Percentiles rank a stretch among this genome's conserved stretches.
These are phyloP conservation scores for Fusarium longipes DNA, from an alignment of 2,329 filamentous ascomycete genomes.

Conservation along the genomic window DNA sequence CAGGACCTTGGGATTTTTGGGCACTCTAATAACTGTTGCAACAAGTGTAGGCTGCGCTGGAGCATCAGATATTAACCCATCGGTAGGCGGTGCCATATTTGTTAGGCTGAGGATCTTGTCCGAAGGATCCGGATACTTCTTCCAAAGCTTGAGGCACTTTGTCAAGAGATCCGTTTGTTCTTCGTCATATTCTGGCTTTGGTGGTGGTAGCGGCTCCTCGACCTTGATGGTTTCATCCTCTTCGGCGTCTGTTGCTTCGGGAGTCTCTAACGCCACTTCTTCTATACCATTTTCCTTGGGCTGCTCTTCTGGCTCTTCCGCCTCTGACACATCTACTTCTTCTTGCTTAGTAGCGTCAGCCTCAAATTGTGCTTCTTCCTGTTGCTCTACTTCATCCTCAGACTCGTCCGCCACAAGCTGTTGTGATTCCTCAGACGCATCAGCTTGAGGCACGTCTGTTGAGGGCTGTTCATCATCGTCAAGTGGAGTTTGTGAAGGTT, in stretches of 20 bases:
- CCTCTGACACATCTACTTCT: background rate
- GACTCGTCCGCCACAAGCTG: constrained; percentile 40
- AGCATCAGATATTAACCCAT: constrained; percentile 65
- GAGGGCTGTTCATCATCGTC: constrained; percentile 46
- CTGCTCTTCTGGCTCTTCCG: background rate
- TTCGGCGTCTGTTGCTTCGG: constrained; percentile 25
- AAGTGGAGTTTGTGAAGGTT: constrained; percentile 59
- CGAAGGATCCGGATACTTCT: constrained; percentile 66
- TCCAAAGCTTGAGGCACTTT: constrained; percentile 74
- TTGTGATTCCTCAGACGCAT: constrained; percentile 1
- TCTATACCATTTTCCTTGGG: constrained; percentile 6
- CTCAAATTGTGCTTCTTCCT: background rate
- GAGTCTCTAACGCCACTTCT: constrained; percentile 27
- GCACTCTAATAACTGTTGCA: constrained; percentile 79
- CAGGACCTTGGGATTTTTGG: constrained; percentile 83
- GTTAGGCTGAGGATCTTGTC: constrained; percentile 66
- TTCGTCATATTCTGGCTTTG: constrained; percentile 58
- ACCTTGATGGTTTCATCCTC: constrained; percentile 42
- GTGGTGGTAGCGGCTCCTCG: constrained; percentile 35
- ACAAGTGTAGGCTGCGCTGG: constrained; percentile 72
- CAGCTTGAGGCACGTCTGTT: background rate
- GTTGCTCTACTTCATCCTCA: background rate
- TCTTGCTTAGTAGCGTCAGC: background rate
- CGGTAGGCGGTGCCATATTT: constrained; percentile 75
- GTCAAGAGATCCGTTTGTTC: constrained; percentile 60